Evolutionary conservation across 2,329 filamentous ascomycete species (phyloP), one percentile per base, ranked within the genome.

Genomic region (Cercospora brassicicola): DNA sequence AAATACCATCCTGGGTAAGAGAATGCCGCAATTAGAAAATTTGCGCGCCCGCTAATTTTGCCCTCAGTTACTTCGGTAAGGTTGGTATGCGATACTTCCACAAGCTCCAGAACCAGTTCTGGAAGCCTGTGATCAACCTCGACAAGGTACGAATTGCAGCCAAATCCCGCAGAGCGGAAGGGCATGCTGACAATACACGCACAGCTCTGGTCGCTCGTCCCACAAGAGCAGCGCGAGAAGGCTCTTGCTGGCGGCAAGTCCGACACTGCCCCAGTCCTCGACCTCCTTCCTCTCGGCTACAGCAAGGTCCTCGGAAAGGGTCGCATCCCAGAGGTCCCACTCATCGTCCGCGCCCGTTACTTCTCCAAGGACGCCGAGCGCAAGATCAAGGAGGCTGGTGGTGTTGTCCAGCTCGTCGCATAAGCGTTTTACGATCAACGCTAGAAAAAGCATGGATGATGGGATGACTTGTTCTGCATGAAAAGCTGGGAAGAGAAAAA

Each of bases 221-320:
- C 96, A 81, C 84, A 85, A 76, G 95, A 99, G 86, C 90, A 92
- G 83, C 94, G 96, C 80, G 93, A 97, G 60, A 90, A 93, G 84
- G 98, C 98, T 89, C 83, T 97, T 79, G 83, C 84, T 79, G 89
- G 91, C 83, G 92, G 93, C 85, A 90, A 89, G 82, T 92, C 96
- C 84, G 93, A 97, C 84, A 96, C 92, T 82, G 93, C 94, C 73
- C 95, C 95, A 81, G 95, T 99, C 81, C 90, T 99, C 87, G 94
- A 99, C 87, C 92, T 99, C 83, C 91, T 98, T 74, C 88, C 93
- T 78, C 91, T 97, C 84, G 95, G 96, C 78, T 99, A 98, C 90
- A 92, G 93, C 81, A 99, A 99, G 88, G 90, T 99, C 76, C 91
- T 99, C 82, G 96, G 95, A 83, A 99, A 99, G 90, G 95, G 95